Evolutionary conservation across 495 filamentous ascomycete genomes (phyloP), one percentile per base, ranked within the genome.

Genomic region (Neurospora africana): DNA sequence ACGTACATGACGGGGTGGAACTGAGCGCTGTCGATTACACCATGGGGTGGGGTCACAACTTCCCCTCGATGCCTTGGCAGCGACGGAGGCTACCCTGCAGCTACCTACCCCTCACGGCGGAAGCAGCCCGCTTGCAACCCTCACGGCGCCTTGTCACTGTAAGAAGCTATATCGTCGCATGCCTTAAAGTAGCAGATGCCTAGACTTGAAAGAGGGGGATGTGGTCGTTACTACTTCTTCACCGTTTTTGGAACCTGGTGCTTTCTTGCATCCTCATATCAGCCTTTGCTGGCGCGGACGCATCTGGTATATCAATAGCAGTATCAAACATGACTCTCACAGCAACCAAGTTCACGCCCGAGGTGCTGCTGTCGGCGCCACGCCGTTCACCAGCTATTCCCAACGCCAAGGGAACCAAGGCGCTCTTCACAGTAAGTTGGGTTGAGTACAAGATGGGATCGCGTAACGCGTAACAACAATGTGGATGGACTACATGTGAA

Each of bases 361-460:
- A 93, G 88, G 91, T 94, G 43, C 87, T 98, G 70, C 88, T 98
- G 76, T 89, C 90, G 76, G 93, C 93, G 17, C 93, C 95, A 37
- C 89, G 95, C 40, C 89, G 95, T 47, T 92, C 91, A 53, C 78
- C 89, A 27, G 94, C 91, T 33, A 80, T 90, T 17, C 93, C 95
- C 37, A 97, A 95, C 79, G 76, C 86, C 7, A 83, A 87, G 40
- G 93, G 91, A 7, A 91, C 85, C 17, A 83, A 88, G 53, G 89
- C 90, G 23, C 83, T 95, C 13, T 95, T 91, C 76, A 90, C 90
- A 53, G 88, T 84, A 76, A 68, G 76, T 37, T 38, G n/a, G 13
- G 33, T 41, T 47, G 19, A 11, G 21, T 33, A 40, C 71, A 27
- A 38, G n/a, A 69, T 69, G 65, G 37, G 23, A 11, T 30, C 23